Conservation (phyloP, 2,329 filamentous ascomycete genomes). For the Macrophomina pseudophaseolina region DNA sequence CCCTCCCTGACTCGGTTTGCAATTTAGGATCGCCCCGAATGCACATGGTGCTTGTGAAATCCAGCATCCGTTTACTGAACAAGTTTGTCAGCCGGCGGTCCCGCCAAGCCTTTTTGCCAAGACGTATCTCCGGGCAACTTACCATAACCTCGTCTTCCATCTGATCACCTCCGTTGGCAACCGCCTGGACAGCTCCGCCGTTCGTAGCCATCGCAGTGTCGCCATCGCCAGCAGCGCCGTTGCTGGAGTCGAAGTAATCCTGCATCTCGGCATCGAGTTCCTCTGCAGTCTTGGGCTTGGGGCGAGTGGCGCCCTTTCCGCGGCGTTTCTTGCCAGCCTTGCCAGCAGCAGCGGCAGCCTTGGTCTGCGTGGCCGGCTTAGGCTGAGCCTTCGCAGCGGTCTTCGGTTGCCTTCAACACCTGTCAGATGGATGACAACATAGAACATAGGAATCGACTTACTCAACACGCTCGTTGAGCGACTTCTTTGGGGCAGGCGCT, state of each 20-base stretch:
- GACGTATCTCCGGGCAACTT: slow-evolving; percentile 14
- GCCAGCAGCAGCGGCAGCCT: slow-evolving; percentile 57
- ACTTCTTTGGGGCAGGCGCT: slow-evolving; percentile 70
- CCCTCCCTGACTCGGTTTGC: slow-evolving; percentile 22
- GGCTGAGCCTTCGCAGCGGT: slow-evolving; percentile 54
- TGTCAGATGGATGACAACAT: slow-evolving; percentile 34
- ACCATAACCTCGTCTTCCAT: slow-evolving; percentile 49
- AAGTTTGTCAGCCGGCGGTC: slow-evolving; percentile 21
- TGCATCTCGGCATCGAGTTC: slow-evolving; percentile 98
- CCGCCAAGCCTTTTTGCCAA: slow-evolving; percentile 3
- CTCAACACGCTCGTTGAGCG: slow-evolving; percentile 83
- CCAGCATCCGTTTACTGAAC: slow-evolving; percentile 23
- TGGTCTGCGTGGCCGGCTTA: slow-evolving; percentile 79
- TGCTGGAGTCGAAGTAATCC: slow-evolving; percentile 77
- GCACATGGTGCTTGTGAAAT: slow-evolving; percentile 16
- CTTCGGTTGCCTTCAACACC: slow-evolving; percentile 67
- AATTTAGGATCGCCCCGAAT: slow-evolving; percentile 23
- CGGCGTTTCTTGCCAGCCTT: slow-evolving; percentile 60
- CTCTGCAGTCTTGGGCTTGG: slow-evolving; percentile 86
- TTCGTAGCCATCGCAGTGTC: slow-evolving; percentile 52
- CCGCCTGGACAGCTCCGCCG: slow-evolving; percentile 51
- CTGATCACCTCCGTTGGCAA: slow-evolving; percentile 45
- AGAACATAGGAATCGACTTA: slow-evolving; percentile 51
- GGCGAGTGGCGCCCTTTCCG: slow-evolving; percentile 60
- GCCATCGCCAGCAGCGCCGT: slow-evolving; percentile 51